Percentiles rank a stretch among this genome's conserved stretches.
phyloP scores from a whole-genome alignment of 2,329 filamentous ascomycete genomes.

The Achaetomium macrosporum region DNA sequence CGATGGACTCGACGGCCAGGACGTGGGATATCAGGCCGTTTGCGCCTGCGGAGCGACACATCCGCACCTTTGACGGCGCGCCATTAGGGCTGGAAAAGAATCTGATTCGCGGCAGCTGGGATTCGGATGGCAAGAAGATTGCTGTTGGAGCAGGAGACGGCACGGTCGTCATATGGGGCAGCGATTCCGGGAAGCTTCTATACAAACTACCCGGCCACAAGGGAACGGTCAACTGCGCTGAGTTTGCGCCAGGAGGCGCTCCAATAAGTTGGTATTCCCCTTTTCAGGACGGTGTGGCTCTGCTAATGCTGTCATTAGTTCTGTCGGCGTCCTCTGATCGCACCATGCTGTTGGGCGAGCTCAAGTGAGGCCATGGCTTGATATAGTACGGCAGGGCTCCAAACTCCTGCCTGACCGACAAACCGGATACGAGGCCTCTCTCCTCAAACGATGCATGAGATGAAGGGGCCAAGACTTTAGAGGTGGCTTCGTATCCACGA shows the following conservation, averaged over 20 bases:
- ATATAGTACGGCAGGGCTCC: background rate
- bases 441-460: background rate
- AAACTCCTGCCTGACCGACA: background rate
- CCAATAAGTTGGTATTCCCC: slow-evolving; percentile 68
- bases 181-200: slow-evolving; percentile 77
- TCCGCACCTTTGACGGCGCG: slow-evolving; percentile 90
- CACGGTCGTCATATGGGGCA: slow-evolving; percentile 87
- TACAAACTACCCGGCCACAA: slow-evolving; percentile 96
- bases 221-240: slow-evolving; percentile 89
- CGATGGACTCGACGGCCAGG: slow-evolving; percentile 87
- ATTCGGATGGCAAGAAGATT: slow-evolving; percentile 76
- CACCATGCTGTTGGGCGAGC: slow-evolving; percentile 75
- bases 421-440: background rate
- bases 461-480: too few relatives aligned
- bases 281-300: background rate
- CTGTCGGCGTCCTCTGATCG: slow-evolving; percentile 87
- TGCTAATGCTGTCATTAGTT: slow-evolving; percentile 53
- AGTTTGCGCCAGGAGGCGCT: slow-evolving; percentile 79
- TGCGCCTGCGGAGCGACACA: slow-evolving; percentile 76
- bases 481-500: too few relatives aligned
- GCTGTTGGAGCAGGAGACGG: slow-evolving; percentile 86
- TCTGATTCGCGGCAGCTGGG: slow-evolving; percentile 84
- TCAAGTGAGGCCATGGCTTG: slow-evolving; percentile 49
- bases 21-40: slow-evolving; percentile 98
- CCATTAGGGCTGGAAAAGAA: slow-evolving; percentile 86